These are phyloP conservation scores for Cyclocybe aegerita DNA, from an alignment of 768 basidiomycete species.

Conservation along the genomic window DNA sequence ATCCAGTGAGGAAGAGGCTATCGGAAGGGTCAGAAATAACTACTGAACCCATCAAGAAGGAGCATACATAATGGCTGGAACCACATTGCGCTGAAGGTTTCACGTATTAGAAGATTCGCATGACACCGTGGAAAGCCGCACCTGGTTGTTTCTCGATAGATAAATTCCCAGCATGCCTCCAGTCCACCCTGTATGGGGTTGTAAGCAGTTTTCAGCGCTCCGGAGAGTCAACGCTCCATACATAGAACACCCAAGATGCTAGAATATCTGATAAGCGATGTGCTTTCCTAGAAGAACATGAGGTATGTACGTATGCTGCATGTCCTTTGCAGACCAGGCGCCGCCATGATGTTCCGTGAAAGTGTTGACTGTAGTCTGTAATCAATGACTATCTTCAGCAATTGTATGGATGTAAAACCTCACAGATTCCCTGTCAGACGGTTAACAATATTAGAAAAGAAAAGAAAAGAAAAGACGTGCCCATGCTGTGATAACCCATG, in stretches of 20 bases:
- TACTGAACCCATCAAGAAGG: neutral
- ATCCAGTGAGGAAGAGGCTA: slow-evolving; percentile 88
- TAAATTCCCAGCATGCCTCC: slow-evolving; percentile 90
- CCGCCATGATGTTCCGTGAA: slow-evolving; percentile 89
- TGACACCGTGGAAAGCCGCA: slow-evolving; percentile 22
- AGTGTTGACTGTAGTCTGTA: slow-evolving; percentile 67
- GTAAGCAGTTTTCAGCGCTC: slow-evolving; percentile 3
- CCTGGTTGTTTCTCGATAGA: slow-evolving; percentile 76
- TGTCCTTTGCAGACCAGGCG: slow-evolving; percentile 86
- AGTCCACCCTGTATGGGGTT: slow-evolving; percentile 69
- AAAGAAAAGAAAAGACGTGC: slow-evolving; percentile 25
- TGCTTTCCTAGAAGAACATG: neutral
- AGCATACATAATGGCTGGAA: slow-evolving; percentile 76
- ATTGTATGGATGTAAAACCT: slow-evolving; percentile 16
- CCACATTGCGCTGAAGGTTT: slow-evolving; percentile 61
- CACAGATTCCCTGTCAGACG: slow-evolving; percentile 53
- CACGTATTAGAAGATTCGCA: neutral
- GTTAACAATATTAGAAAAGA: neutral
- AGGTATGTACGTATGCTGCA: slow-evolving; percentile 83
- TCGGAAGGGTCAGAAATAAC: neutral
- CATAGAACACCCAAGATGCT: slow-evolving; percentile 77
- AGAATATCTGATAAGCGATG: neutral
- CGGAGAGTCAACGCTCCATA: slow-evolving; percentile 28
- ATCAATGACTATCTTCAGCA: neutral
- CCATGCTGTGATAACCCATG: slow-evolving; percentile 59